phyloP scores from a whole-genome alignment of 2,329 filamentous ascomycete species.

The Knoxdaviesia proteae region DNA sequence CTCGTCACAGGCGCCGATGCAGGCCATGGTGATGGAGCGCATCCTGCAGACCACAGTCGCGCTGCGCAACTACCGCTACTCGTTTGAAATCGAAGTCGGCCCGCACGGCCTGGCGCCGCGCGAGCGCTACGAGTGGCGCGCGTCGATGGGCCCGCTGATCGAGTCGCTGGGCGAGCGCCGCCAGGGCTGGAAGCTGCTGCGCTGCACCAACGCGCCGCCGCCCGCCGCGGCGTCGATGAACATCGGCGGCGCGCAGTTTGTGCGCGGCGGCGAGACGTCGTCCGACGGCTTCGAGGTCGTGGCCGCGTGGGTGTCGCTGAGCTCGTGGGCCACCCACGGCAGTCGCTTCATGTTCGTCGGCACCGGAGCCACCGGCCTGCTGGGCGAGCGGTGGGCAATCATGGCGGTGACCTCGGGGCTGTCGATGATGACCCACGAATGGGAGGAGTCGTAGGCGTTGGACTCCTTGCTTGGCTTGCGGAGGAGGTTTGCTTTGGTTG shows the following conservation, averaged over 20 bases:
- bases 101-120: constrained; percentile 3
- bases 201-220: constrained; percentile 9
- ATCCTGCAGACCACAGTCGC: no score
- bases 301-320: constrained; percentile 14
- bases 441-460: no score
- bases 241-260: constrained; percentile 4
- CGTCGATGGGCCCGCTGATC: constrained; percentile 15
- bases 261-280: constrained; percentile 6
- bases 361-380: constrained; percentile 14
- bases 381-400: constrained; percentile 20
- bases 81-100: constrained; percentile 15
- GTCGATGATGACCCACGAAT: neutral
- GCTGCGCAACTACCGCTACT: no score
- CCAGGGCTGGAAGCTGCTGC: constrained; percentile 20
- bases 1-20: no score
- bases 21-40: no score
- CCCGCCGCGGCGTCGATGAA: constrained; percentile 4
- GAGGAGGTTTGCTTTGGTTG: no score
- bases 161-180: constrained; percentile 11
- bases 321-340: constrained; percentile 13
- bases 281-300: constrained; percentile 21
- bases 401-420: constrained; percentile 15
- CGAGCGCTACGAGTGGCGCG: constrained; percentile 23
- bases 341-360: constrained; percentile 19
- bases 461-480: no score